A percentile compares a stretch with the other conserved stretches of the same genome.
These are phyloP conservation scores for Saccharomycopsis oosterbeekiorum DNA, from an alignment of 805 yeast species.

Conservation along the genomic window DNA sequence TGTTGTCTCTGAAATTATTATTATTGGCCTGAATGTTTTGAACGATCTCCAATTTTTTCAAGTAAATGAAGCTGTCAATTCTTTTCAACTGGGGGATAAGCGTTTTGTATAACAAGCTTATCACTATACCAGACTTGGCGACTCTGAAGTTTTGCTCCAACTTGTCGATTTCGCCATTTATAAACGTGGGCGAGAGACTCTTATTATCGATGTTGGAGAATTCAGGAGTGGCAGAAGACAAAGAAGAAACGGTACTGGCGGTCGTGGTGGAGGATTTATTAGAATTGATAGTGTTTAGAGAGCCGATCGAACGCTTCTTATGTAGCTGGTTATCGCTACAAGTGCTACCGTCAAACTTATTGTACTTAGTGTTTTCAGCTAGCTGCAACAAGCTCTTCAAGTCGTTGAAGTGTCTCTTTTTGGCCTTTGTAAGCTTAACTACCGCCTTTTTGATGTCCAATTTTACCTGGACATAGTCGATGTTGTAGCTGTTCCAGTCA, in stretches of 20 bases:
- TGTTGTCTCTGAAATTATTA: slow-evolving; percentile 13
- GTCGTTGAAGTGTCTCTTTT: background rate
- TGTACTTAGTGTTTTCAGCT: background rate
- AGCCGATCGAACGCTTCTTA: background rate
- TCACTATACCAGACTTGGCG: background rate
- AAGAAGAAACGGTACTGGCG: background rate
- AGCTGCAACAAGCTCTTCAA: background rate
- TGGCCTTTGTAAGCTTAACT: background rate
- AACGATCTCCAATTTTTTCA: slow-evolving; percentile 12
- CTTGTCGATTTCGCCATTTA: background rate
- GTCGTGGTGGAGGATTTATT: background rate
- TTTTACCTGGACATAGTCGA: slow-evolving; percentile 11
- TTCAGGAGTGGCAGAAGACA: background rate
- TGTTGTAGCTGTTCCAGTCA: slow-evolving; percentile 11
- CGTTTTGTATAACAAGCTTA: slow-evolving; percentile 3
- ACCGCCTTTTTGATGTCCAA: slow-evolving; percentile 9
- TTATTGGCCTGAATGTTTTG: slow-evolving; percentile 11
- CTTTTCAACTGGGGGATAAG: slow-evolving; percentile 2
- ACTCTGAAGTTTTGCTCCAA: background rate
- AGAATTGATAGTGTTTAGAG: background rate
- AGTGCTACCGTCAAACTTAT: background rate
- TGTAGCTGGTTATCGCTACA: background rate
- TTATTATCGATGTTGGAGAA: background rate
- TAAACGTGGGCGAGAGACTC: background rate
- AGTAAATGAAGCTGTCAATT: slow-evolving; percentile 7